phyloP scores from a whole-genome alignment of 768 basidiomycete genomes.

The Amanita jacksonii region DNA sequence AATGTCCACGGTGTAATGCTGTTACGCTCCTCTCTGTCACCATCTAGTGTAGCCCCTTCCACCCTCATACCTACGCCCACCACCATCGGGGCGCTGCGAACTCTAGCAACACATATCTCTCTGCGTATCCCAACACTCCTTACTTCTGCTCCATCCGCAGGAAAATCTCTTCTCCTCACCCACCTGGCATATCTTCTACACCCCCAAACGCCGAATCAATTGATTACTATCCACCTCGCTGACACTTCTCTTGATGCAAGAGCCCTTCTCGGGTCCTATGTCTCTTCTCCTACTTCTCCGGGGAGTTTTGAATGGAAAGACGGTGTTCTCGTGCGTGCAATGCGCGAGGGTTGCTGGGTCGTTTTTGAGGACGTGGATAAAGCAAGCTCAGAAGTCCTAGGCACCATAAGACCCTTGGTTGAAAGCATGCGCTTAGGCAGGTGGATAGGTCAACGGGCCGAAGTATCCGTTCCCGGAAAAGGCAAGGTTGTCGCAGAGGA shows the following conservation, averaged over 20 bases:
- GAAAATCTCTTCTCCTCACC: slow-evolving; percentile 73
- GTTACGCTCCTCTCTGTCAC: slow-evolving; percentile 32
- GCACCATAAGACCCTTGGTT: slow-evolving; percentile 74
- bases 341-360: slow-evolving; percentile 88
- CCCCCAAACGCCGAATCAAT: slow-evolving; percentile 51
- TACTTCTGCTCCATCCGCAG: slow-evolving; percentile 79
- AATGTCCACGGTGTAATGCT: slow-evolving; percentile 63
- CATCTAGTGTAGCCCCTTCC: slow-evolving; percentile 16
- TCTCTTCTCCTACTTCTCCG: slow-evolving; percentile 73
- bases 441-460: slow-evolving; percentile 65
- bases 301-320: slow-evolving; percentile 97
- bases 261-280: slow-evolving; percentile 85
- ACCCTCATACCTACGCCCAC: slow-evolving; percentile 57
- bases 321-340: slow-evolving; percentile 82
- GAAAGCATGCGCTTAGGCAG: slow-evolving; percentile 63
- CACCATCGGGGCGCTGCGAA: slow-evolving; percentile 45
- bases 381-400: slow-evolving; percentile 83
- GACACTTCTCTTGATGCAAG: slow-evolving; percentile 95
- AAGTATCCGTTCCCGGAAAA: slow-evolving; percentile 63
- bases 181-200: slow-evolving; percentile 64
- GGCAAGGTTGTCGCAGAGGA: slow-evolving; percentile 69
- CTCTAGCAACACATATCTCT: slow-evolving; percentile 55
- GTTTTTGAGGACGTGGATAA: slow-evolving; percentile 90
- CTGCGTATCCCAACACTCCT: slow-evolving; percentile 71
- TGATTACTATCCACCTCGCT: slow-evolving; percentile 83